Conservation (phyloP, 148 eudicot species). For the Rhododendron griersonianum region DNA sequence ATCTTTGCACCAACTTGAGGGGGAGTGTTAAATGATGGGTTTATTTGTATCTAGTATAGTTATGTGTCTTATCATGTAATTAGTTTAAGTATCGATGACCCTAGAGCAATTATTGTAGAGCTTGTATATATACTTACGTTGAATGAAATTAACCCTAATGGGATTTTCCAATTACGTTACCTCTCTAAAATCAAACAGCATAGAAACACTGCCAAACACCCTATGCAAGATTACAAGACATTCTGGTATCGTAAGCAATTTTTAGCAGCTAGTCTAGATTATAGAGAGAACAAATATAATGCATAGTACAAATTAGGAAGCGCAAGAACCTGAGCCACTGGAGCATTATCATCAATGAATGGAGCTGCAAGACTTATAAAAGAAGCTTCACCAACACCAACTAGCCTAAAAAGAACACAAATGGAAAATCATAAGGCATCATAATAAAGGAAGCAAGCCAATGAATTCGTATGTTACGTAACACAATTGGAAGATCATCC, state of each 20-base stretch:
- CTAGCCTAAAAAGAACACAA: constrained; percentile 53
- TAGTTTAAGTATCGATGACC: too few relatives aligned
- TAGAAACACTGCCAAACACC: too few relatives aligned
- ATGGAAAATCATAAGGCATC: not conserved
- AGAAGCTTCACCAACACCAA: constrained; percentile 99
- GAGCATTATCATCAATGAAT: constrained; percentile 96
- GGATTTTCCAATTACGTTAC: too few relatives aligned
- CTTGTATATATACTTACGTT: too few relatives aligned
- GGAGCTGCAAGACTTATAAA: constrained; percentile 99
- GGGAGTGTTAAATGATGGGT: too few relatives aligned
- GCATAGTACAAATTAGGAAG: not conserved
- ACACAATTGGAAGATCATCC: not conserved
- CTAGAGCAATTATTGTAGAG: too few relatives aligned
- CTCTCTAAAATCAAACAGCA: too few relatives aligned
- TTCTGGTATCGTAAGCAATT: not conserved
- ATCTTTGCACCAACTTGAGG: too few relatives aligned
- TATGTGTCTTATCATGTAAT: too few relatives aligned
- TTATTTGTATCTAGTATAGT: too few relatives aligned
- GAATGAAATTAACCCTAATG: too few relatives aligned
- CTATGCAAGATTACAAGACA: not conserved
- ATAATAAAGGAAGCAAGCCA: constrained; percentile 10
- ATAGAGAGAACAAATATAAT: not conserved
- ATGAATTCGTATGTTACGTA: not conserved
- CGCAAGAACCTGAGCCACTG: constrained; percentile 60
- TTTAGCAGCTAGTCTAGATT: not conserved